These are phyloP conservation scores for Pontederia paniculata DNA, from an alignment of 176 grass and related monocot genomes.

Conservation along the genomic window DNA sequence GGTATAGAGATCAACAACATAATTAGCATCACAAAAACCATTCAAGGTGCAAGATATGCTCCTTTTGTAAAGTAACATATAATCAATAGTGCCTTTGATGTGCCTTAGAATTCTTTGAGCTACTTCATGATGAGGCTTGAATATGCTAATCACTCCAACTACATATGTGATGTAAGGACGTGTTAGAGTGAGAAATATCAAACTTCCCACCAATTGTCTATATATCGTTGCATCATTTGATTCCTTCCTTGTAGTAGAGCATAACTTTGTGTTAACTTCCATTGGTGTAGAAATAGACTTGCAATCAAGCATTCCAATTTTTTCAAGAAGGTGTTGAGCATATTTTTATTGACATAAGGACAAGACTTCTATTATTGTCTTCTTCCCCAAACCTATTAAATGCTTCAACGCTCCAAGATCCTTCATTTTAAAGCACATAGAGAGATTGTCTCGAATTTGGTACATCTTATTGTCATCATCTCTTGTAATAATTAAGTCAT, in stretches of 20 bases:
- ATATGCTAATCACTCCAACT: constrained; percentile 7
- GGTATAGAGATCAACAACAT: background rate
- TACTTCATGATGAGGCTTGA: constrained; percentile 7
- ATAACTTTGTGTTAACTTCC: constrained; percentile 6
- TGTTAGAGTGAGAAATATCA: constrained; percentile 4
- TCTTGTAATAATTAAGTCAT: no score
- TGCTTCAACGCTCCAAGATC: constrained; percentile 16
- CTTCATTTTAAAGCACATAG: background rate
- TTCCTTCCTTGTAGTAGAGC: background rate
- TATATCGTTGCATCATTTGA: constrained; percentile 5
- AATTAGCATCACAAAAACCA: constrained; percentile 1
- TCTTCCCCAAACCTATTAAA: constrained; percentile 13
- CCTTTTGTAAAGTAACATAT: constrained; percentile 2
- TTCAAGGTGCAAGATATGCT: background rate
- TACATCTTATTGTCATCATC: no score
- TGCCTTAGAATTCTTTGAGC: constrained; percentile 4
- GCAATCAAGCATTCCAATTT: constrained; percentile 17
- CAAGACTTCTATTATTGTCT: background rate
- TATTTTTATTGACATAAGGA: constrained; percentile 15
- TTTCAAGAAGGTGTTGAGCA: constrained; percentile 9
- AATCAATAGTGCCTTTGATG: constrained; percentile 8
- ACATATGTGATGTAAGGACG: background rate
- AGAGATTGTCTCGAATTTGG: no score
- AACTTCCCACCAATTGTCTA: background rate
- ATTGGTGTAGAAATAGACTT: constrained; percentile 8